Evolutionary conservation across 1,139 yeast species (phyloP), one percentile per base, ranked within the genome.

Genomic region (Magnusiomyces sp.): DNA sequence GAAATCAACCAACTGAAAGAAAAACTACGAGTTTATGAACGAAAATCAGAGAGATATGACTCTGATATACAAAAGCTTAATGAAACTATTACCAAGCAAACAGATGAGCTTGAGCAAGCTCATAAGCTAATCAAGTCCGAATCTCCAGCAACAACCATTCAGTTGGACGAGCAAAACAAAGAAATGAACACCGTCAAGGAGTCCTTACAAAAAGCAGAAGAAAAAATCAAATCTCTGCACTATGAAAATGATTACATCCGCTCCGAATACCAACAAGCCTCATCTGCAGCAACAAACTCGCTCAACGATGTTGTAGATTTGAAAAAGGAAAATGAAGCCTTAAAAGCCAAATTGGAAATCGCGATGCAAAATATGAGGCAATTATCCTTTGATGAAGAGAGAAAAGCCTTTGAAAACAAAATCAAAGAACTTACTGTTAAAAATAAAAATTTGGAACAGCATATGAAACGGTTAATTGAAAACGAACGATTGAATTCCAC

Each of bases 181-280:
- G 68, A 63, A 63, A 73, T 62, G 61, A 73, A 76, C 55, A 71
- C 58, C 54, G 65, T 67, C 63, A 72, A 69, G 55, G 70, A 59
- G 44, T 74, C 65, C 59, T 68, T 66, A 44, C 72, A 63, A 56
- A 71, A 56, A 52, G 70, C 66, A 53, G 71, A 60, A 49, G 71
- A 63, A 59, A 67, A 61, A 61, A 68, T 54, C 50, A 71, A 59
- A 50, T 73, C 63, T 60, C 71, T 66, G 58, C 64, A 50, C 62
- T 73, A 66, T 34, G 96, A 88, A 58, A 77, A 74, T 51, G 76
- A 71, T 48, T 88, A 85, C 62, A 83, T 84, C 79, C 66, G 71
- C 9, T 71, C 71, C 39, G 95, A 89, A 63, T 77, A 80, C 50
- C 73, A 72, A 46, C 77, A 81, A 53, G 87, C 94, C 0, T 62